Evolutionary conservation across 352 stramenopile genomes (phyloP), one percentile per base, ranked within the genome.

Genomic region (Pythium sukuiense): DNA sequence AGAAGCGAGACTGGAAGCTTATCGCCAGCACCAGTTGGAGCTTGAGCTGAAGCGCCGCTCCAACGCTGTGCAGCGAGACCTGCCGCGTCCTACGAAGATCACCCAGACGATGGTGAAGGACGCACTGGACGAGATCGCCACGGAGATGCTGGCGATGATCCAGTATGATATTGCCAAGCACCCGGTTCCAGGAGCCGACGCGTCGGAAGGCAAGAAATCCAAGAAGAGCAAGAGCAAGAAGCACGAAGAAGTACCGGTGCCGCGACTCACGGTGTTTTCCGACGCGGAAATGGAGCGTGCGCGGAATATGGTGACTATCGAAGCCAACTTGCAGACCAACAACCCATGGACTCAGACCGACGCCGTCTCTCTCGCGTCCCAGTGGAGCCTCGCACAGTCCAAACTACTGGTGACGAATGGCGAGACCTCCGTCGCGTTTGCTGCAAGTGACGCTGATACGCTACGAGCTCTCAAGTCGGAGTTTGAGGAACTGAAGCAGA

Each of bases 261-360:
- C 77, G 2, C 52, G 39, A 5, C 64, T 92, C 1, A 30, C 77
- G 7, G 48, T 76, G 35, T 89, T 93, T 49, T 73, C 79, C 1
- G 85, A 95, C 48, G 79, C 69, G n/a, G 77, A 86, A 13, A 71
- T 95, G 41, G 76, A 85, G 52, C 71, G 76, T 5, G 87, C 85
- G 9, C 75, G 76, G 29, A 90, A 92, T 69, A 87, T 93, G 76
- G 74, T 95, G 27, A 67, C 85, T n/a, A 83, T 95, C 52, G 87
- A 95, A 64, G 83, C 82, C 35, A 92, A 79, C 71, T 55, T 94
- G 33, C 58, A 57, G 3, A 39, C 35, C 2, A 52, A 54, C 11
- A 74, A 85, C 49, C 37, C 76, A 12, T 94, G 85, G 85, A 71
- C 78, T 37, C 56, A 53, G 3, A 35, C 59, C 41, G 56, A 76